These are phyloP conservation scores for Fusarium sp. DNA, from an alignment of 2,329 filamentous ascomycete genomes.

Conservation along the genomic window DNA sequence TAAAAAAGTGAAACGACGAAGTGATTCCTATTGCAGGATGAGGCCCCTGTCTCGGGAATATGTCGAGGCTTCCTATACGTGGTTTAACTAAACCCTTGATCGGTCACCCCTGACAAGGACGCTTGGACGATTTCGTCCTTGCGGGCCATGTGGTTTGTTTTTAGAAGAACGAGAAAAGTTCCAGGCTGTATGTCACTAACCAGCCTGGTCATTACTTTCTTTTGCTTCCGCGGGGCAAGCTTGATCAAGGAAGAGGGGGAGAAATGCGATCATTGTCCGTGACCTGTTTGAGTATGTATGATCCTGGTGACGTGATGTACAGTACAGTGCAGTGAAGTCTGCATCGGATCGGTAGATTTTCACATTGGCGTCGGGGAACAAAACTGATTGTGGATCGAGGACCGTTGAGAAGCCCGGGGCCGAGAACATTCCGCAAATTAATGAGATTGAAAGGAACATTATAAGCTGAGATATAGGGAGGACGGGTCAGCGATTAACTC, in stretches of 20 bases:
- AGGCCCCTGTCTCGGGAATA: constrained; percentile 18
- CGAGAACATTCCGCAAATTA: constrained; percentile 6
- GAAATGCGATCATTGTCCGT: not conserved
- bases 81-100: constrained; percentile 32
- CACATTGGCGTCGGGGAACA: not conserved
- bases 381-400: constrained; percentile 4
- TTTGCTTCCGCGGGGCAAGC: not conserved
- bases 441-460: constrained; percentile 20
- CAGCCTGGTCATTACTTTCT: not conserved
- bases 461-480: constrained; percentile 21
- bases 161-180: not conserved
- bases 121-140: constrained; percentile 22
- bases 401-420: constrained; percentile 1
- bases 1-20: constrained; percentile 26
- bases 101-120: constrained; percentile 2
- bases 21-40: constrained; percentile 3
- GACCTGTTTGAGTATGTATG: not conserved
- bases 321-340: not conserved
- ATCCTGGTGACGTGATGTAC: not conserved
- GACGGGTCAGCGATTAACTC: not conserved
- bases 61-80: constrained; percentile 36
- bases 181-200: not conserved
- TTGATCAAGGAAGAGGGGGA: not conserved
- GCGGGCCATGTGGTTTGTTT: constrained; percentile 34
- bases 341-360: constrained; percentile 10